Evolutionary conservation across 2,329 filamentous ascomycete species (phyloP).

Genomic region (Ceratocystis harringtonii): DNA sequence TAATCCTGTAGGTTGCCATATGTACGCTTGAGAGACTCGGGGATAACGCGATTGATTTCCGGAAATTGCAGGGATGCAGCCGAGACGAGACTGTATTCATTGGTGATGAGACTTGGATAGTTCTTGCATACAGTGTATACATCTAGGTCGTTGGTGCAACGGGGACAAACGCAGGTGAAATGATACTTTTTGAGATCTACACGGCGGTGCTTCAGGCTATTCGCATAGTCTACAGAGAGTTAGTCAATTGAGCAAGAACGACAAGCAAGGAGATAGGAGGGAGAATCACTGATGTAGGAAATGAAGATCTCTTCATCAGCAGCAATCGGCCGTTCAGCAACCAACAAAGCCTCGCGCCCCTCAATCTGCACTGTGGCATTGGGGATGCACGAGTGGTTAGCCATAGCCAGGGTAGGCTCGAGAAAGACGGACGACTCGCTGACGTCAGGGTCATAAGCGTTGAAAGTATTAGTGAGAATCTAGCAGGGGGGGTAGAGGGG

Average conservation of each 20-base stretch:
- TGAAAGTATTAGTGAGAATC: conserved; percentile 49
- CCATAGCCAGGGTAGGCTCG: conserved; percentile 41
- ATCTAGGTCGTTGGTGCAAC: conserved; percentile 37
- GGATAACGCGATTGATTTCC: conserved; percentile 15
- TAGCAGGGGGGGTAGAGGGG: conserved; percentile 20
- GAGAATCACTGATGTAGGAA: conserved; percentile 41
- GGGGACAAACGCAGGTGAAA: conserved; percentile 37
- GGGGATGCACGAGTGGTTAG: conserved; percentile 47
- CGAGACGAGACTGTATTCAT: conserved; percentile 26
- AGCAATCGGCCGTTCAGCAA: conserved; percentile 35
- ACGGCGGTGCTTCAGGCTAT: conserved; percentile 30
- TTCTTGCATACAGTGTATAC: conserved; percentile 37
- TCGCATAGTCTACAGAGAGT: conserved; percentile 30
- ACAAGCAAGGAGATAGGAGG: background rate
- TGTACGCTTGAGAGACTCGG: conserved; percentile 2
- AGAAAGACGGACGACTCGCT: conserved; percentile 41
- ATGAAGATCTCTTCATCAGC: conserved; percentile 43
- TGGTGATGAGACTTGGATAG: conserved; percentile 30
- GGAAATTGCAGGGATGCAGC: conserved; percentile 4
- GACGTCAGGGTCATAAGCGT: conserved; percentile 37
- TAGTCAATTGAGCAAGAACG: background rate
- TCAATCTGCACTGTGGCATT: conserved; percentile 44
- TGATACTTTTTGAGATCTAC: conserved; percentile 34
- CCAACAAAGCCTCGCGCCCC: conserved; percentile 36
- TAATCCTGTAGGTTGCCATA: conserved; percentile 10